A percentile compares a stretch with the other conserved stretches of the same genome.
Evolutionary conservation across 2,329 filamentous ascomycete genomes (phyloP).

Genomic region (Fusarium nematophilum): DNA sequence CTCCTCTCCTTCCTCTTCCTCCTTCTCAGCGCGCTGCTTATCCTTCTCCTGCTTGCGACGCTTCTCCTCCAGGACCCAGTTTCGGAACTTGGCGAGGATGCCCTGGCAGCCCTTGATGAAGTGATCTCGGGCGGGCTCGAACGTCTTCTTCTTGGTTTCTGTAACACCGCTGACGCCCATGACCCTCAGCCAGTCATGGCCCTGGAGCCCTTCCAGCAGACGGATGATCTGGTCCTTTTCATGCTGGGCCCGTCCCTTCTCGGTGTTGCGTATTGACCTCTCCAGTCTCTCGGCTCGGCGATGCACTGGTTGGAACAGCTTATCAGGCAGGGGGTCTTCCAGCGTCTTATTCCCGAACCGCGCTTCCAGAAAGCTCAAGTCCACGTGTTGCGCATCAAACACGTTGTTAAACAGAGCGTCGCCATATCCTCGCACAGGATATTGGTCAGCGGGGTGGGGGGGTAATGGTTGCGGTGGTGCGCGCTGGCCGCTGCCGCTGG

Average conservation of each 20-base stretch:
- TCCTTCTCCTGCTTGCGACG: constrained; percentile 81
- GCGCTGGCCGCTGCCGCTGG: constrained; percentile 42
- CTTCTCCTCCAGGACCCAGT: constrained; percentile 92
- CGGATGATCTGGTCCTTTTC: constrained; percentile 74
- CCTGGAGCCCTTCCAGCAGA: constrained; percentile 83
- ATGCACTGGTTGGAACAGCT: constrained; percentile 65
- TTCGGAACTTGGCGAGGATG: constrained; percentile 86
- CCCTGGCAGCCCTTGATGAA: constrained; percentile 86
- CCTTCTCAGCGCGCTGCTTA: constrained; percentile 55
- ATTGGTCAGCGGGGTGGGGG: constrained; percentile 43
- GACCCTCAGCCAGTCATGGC: constrained; percentile 91
- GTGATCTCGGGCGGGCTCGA: constrained; percentile 84
- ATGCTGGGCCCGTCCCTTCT: constrained; percentile 73
- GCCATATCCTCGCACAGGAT: constrained; percentile 63
- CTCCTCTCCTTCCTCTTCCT: constrained; percentile 49
- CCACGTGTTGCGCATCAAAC: constrained; percentile 66
- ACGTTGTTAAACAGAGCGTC: constrained; percentile 68
- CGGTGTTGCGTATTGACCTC: constrained; percentile 71
- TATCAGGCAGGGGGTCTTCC: constrained; percentile 68
- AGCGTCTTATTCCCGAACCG: constrained; percentile 57
- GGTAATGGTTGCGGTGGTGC: constrained; percentile 42
- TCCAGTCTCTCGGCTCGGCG: constrained; percentile 70
- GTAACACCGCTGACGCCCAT: constrained; percentile 91
- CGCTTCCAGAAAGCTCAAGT: constrained; percentile 64
- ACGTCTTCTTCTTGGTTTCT: constrained; percentile 86